Percentiles rank a stretch among this genome's conserved stretches.
phyloP scores from a whole-genome alignment of 768 basidiomycete genomes.

The Clavaria fumosa region DNA sequence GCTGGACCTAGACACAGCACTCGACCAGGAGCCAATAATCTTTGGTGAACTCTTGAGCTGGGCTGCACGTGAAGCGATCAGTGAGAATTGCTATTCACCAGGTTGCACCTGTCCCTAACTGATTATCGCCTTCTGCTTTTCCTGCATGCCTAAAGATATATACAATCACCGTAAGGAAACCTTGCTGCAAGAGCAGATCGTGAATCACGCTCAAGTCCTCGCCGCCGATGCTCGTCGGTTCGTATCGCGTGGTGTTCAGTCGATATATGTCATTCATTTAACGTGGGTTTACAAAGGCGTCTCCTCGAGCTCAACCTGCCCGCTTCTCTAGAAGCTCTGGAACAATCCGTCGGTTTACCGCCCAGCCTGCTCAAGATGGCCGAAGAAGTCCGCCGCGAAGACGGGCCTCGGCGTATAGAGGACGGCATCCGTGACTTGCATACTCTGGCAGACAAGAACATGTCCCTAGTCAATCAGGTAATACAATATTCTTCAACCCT shows the following conservation, averaged over 20 bases:
- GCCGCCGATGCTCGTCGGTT: conserved; percentile 49
- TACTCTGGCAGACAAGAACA: conserved; percentile 44
- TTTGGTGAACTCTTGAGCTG: conserved; percentile 69
- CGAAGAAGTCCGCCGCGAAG: conserved; percentile 64
- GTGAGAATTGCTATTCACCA: conserved; percentile 43
- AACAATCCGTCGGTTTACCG: conserved; percentile 76
- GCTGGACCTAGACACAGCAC: conserved; percentile 35
- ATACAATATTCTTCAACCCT: conserved; percentile 9
- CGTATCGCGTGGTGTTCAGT: conserved; percentile 12
- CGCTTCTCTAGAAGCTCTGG: conserved; percentile 73
- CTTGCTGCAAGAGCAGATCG: conserved; percentile 53
- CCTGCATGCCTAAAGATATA: conserved; percentile 37
- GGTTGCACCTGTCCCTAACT: conserved; percentile 4
- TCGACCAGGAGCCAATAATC: conserved; percentile 41
- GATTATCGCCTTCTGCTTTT: neutral
- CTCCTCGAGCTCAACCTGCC: conserved; percentile 67
- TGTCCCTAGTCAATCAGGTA: conserved; percentile 63
- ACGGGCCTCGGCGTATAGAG: conserved; percentile 61
- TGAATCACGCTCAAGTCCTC: conserved; percentile 42
- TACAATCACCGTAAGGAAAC: conserved; percentile 72
- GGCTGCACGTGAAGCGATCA: conserved; percentile 81
- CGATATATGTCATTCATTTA: conserved; percentile 1
- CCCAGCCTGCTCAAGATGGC: conserved; percentile 77
- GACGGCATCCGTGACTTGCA: conserved; percentile 59
- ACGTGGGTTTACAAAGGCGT: conserved; percentile 29